These are phyloP conservation scores for Alternaria tenuissima DNA, from an alignment of 2,329 filamentous ascomycete genomes.

Conservation along the genomic window DNA sequence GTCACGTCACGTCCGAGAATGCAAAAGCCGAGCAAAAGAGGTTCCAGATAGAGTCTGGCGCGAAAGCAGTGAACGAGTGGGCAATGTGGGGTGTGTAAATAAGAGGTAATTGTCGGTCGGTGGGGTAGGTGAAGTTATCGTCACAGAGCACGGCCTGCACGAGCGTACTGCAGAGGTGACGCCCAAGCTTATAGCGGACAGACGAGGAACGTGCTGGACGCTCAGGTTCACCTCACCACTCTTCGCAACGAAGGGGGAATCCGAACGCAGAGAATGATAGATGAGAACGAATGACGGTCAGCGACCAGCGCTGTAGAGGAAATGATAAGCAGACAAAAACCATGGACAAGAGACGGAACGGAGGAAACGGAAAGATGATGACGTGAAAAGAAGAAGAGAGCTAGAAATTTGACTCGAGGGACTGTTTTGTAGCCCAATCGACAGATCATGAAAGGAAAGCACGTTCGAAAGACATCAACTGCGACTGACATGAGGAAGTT, in stretches of 20 bases:
- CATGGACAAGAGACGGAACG: not conserved
- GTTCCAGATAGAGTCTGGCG: constrained; percentile 2
- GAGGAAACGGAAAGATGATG: not conserved
- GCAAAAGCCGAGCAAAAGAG: not conserved
- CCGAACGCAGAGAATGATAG: not conserved
- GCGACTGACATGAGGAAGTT: not conserved
- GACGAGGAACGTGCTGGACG: not conserved
- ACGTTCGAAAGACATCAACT: not conserved
- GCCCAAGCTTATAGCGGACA: constrained; percentile 5
- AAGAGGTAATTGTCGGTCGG: not conserved
- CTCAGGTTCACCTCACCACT: not conserved
- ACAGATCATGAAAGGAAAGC: not conserved
- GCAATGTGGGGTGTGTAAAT: constrained; percentile 3
- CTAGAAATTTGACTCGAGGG: not conserved
- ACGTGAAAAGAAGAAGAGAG: not conserved
- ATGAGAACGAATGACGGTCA: not conserved
- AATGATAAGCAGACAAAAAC: not conserved
- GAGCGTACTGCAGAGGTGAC: constrained; percentile 9
- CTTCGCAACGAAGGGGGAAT: not conserved
- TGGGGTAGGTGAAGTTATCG: constrained; percentile 20
- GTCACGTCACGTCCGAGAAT: not conserved
- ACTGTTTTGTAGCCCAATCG: not conserved
- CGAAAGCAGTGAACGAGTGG: not conserved
- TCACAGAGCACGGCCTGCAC: constrained; percentile 25
- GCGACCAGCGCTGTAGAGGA: constrained; percentile 14